Conservation (phyloP, 495 filamentous ascomycete genomes). For the Letharia lupina region DNA sequence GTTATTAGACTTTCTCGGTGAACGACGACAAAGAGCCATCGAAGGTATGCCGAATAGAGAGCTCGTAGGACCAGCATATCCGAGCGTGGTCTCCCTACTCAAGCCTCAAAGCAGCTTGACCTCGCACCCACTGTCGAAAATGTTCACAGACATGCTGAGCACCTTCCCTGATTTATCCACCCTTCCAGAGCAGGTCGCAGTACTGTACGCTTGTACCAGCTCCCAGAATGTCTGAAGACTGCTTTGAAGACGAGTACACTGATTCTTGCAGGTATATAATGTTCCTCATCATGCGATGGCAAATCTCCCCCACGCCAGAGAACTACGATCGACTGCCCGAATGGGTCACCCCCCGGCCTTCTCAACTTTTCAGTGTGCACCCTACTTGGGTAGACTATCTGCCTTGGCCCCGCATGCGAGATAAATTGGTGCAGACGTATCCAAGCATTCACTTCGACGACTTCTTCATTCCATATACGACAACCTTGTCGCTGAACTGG, state of each 20-base stretch:
- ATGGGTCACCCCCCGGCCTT: slow-evolving; percentile 53
- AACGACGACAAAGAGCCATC: slow-evolving; percentile 53
- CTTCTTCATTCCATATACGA: slow-evolving; percentile 72
- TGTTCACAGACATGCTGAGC: slow-evolving; percentile 72
- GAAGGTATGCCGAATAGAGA: slow-evolving; percentile 51
- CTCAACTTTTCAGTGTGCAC: slow-evolving; percentile 55
- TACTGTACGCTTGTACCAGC: slow-evolving; percentile 36
- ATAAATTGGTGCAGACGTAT: slow-evolving; percentile 37
- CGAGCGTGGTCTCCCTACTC: slow-evolving; percentile 64
- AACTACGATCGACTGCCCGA: slow-evolving; percentile 65
- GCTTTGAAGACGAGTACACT: neutral
- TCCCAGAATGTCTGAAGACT: neutral
- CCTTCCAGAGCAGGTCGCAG: slow-evolving; percentile 67
- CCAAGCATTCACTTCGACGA: slow-evolving; percentile 51
- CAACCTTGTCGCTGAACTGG: slow-evolving; percentile 67
- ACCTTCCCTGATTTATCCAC: slow-evolving; percentile 61
- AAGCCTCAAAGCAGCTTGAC: slow-evolving; percentile 52
- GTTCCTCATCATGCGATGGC: slow-evolving; percentile 81
- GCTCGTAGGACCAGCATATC: slow-evolving; percentile 64
- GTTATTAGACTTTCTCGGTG: slow-evolving; percentile 67
- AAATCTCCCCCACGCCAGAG: slow-evolving; percentile 61
- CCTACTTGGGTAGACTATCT: slow-evolving; percentile 72
- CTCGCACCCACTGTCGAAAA: slow-evolving; percentile 67
- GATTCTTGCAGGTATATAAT: slow-evolving; percentile 49
- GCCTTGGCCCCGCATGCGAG: slow-evolving; percentile 67